Evolutionary conservation across 1,284 basidiomycete genomes (phyloP), one percentile per base, ranked within the genome.

Genomic region (Coriolopsis trogii): DNA sequence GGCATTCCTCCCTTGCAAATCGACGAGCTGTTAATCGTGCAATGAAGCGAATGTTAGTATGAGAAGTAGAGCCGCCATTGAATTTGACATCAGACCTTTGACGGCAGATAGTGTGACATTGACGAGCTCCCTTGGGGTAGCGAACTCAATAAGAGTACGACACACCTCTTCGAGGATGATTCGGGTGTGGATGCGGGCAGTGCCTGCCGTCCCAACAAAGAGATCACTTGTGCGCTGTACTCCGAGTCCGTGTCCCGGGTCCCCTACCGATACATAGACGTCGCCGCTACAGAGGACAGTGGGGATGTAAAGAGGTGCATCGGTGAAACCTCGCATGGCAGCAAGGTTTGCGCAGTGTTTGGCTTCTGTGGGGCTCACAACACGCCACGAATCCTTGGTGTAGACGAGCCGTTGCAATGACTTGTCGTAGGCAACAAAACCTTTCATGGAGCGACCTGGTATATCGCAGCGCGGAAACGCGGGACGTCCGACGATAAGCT

Each of bases 351-450:
- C n/a, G n/a, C n/a, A n/a, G n/a, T n/a, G n/a, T n/a, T n/a, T n/a
- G n/a, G n/a, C n/a, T n/a, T n/a, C n/a, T n/a, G n/a, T n/a, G n/a
- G n/a, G n/a, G n/a, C n/a, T n/a, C n/a, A n/a, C n/a, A n/a, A n/a
- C n/a, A n/a, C 40, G 41, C 48, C 48, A 49, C 15, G 15, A 21
- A 13, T 43, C 41, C 30, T 50, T 50, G 16, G 42, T 41, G 43
- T 37, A 40, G 25, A 44, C 30, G 29, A 33, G 18, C n/a, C 15
- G 10, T 7, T 18, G 21, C 4, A 7, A 16, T 3, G 29, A 18
- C 25, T 37, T 6, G 49, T 41, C 37, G 21, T 20, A 51, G 2
- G 25, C 49, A 15, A 41, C 43, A 21, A 26, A 28, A 7, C 33
- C 20, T 12, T 20, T 39, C 13, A 38, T 51, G 13, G 43, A 26